Conservation (phyloP, 2,329 filamentous ascomycete genomes). For the Reticulascus tulasneorum region DNA sequence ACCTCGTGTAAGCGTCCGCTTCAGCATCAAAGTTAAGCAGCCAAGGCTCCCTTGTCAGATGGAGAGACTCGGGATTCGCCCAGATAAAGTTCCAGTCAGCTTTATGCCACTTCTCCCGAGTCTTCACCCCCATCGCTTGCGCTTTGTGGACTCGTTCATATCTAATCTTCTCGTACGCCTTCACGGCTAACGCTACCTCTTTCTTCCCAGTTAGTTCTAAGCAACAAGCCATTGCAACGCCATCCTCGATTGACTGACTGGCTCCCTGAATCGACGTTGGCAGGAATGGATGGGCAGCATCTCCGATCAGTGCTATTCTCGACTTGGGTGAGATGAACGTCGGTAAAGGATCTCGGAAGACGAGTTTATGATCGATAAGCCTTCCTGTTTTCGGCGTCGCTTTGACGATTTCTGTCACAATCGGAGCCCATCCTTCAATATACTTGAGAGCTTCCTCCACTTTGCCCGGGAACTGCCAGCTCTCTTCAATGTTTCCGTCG, state of each 20-base stretch:
- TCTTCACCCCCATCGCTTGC: too few species aligned
- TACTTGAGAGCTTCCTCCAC: not conserved
- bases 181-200: too few species aligned
- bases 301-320: constrained; percentile 33
- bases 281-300: constrained; percentile 36
- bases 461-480: not conserved
- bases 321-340: constrained; percentile 30
- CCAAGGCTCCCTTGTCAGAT: too few species aligned
- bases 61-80: too few species aligned
- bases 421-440: constrained; percentile 1
- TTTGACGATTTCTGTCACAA: constrained; percentile 6
- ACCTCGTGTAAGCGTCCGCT: too few species aligned
- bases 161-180: too few species aligned
- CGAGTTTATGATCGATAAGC: constrained; percentile 35
- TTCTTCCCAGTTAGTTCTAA: too few species aligned
- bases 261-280: constrained; percentile 37
- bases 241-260: constrained; percentile 39
- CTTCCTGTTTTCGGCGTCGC: constrained; percentile 15
- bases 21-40: too few species aligned
- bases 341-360: constrained; percentile 35
- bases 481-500: constrained; percentile 1
- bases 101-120: too few species aligned
- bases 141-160: too few species aligned
- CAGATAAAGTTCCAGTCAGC: too few species aligned
- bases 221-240: too few species aligned